Evolutionary conservation across 208 protist species (phyloP).

Genomic region (Vickermania spadyakhi): DNA sequence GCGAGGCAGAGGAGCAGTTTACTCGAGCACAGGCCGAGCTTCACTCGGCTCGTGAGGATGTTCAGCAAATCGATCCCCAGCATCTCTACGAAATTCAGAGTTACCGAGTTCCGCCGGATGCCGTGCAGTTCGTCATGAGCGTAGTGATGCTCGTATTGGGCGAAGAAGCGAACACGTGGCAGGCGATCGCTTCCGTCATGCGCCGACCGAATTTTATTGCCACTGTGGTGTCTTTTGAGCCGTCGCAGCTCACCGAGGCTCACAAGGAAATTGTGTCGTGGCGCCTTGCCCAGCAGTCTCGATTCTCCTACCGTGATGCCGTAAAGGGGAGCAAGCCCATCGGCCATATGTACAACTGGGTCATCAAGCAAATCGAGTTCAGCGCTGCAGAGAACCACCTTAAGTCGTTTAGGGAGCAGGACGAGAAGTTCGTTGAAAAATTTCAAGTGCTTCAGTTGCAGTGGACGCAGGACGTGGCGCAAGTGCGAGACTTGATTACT

Average conservation of each 20-base stretch:
- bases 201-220: constrained; percentile 31
- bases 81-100: constrained; percentile 47
- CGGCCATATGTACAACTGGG: constrained; percentile 44
- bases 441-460: not conserved
- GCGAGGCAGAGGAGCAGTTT: constrained; percentile 11
- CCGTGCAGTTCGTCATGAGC: constrained; percentile 58
- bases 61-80: constrained; percentile 31
- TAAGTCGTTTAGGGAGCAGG: not conserved
- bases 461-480: not conserved
- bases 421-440: not conserved
- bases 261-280: constrained; percentile 14
- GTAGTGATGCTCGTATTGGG: constrained; percentile 49
- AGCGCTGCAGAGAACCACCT: constrained; percentile 8
- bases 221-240: constrained; percentile 29
- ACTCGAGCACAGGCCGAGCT: constrained; percentile 22
- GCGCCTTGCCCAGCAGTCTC: constrained; percentile 20
- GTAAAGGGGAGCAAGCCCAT: constrained; percentile 44
- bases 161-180: constrained; percentile 22
- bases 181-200: constrained; percentile 23
- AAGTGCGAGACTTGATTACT: not conserved
- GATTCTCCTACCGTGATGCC: constrained; percentile 42
- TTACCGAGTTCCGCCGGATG: constrained; percentile 52
- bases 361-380: constrained; percentile 36
- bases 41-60: constrained; percentile 21
- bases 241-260: constrained; percentile 14